These are phyloP conservation scores for Ophiostoma ips DNA, from an alignment of 2,329 filamentous ascomycete species.

Conservation along the genomic window DNA sequence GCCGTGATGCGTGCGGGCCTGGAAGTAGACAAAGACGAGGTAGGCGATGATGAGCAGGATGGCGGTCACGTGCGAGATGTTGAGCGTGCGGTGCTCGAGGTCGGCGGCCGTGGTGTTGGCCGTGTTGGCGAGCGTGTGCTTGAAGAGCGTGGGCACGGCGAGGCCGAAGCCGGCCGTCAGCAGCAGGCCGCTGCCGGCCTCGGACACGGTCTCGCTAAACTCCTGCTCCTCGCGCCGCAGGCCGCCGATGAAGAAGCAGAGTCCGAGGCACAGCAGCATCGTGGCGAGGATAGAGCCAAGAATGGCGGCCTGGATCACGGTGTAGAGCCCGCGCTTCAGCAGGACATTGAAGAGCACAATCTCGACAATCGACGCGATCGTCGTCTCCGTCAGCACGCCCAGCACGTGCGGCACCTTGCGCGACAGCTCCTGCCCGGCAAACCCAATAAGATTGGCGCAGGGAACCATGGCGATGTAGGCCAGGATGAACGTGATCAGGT, in stretches of 20 bases:
- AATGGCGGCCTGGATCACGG: conserved; percentile 73
- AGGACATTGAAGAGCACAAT: conserved; percentile 73
- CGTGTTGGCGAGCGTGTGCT: conserved; percentile 26
- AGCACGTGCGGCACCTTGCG: conserved; percentile 63
- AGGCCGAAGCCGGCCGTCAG: conserved; percentile 51
- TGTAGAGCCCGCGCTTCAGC: conserved; percentile 37
- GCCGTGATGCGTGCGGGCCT: conserved; percentile 61
- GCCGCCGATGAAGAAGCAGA: conserved; percentile 69
- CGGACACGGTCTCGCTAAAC: conserved; percentile 64
- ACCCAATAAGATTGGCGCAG: conserved; percentile 61
- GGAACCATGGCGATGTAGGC: conserved; percentile 69
- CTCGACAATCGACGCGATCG: conserved; percentile 62
- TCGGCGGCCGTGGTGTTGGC: conserved; percentile 19
- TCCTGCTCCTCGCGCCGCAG: conserved; percentile 51
- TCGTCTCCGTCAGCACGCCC: conserved; percentile 47
- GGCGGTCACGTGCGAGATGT: conserved; percentile 57
- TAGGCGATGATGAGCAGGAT: conserved; percentile 60
- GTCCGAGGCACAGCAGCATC: conserved; percentile 62
- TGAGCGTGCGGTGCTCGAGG: conserved; percentile 39
- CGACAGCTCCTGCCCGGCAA: conserved; percentile 57
- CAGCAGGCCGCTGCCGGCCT: conserved; percentile 64
- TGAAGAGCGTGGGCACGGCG: conserved; percentile 42
- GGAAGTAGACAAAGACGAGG: conserved; percentile 53
- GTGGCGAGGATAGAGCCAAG: conserved; percentile 74
- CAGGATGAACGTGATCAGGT: conserved; percentile 53